Percentiles rank a stretch among this genome's conserved stretches.
Conservation (phyloP, 75 land plant genomes). For the Pseudotsuga menziesii region DNA sequence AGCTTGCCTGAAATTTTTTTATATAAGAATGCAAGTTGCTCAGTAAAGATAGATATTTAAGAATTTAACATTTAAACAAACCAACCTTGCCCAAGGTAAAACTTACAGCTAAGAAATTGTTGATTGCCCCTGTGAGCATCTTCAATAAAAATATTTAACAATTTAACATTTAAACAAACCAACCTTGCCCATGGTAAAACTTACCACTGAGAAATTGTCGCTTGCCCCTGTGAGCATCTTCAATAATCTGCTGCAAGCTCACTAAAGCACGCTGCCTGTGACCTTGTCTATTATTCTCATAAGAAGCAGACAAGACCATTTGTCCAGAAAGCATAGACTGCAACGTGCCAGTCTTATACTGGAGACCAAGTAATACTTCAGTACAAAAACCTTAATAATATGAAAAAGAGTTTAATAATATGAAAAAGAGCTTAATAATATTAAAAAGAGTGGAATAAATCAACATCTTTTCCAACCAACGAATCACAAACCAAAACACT, state of each 20-base stretch:
- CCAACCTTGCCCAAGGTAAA: not conserved
- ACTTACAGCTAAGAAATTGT: conserved; percentile 95
- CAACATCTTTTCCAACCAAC: too few species aligned
- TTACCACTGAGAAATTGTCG: conserved; percentile 96
- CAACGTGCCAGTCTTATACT: conserved; percentile 49
- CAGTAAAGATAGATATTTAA: conserved; percentile 7
- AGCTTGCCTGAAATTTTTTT: conserved; percentile 64
- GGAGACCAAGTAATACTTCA: conserved; percentile 6
- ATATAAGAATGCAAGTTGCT: conserved; percentile 2
- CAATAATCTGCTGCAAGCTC: conserved; percentile 93
- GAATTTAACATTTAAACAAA: not conserved
- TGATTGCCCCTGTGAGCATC: conserved; percentile 93
- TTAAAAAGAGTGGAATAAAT: too few species aligned
- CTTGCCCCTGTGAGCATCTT: conserved; percentile 93
- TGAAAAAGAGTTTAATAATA: not conserved
- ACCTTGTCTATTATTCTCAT: conserved; percentile 58
- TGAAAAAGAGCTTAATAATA: not conserved
- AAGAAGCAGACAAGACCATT: conserved; percentile 25
- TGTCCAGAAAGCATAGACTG: conserved; percentile 62
- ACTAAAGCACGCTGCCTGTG: conserved; percentile 83
- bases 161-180: not conserved
- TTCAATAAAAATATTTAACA: conserved; percentile 49
- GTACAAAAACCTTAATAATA: not conserved
- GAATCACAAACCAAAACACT: too few species aligned
- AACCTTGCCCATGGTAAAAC: not conserved